A percentile compares a stretch with the other conserved stretches of the same genome.
phyloP scores from a whole-genome alignment of 352 stramenopile genomes.

The Globisporangium heterothallicum region DNA sequence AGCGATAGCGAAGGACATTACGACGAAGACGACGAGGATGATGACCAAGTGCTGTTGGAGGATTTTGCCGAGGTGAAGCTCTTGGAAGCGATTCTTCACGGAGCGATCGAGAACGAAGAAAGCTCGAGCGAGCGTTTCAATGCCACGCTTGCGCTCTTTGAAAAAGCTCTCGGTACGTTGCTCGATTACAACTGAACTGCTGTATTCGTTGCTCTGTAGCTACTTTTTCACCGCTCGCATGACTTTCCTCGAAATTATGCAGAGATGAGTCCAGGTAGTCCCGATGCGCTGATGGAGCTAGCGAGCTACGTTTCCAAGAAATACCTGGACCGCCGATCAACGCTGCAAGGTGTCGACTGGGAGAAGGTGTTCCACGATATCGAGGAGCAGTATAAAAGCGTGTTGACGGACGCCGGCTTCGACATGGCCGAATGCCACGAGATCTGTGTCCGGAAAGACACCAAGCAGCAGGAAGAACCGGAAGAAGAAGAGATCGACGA shows the following conservation, averaged over 20 bases:
- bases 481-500: constrained; percentile 64
- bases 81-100: constrained; percentile 56
- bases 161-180: constrained; percentile 37
- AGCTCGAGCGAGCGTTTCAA: constrained; percentile 26
- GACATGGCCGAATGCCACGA: constrained; percentile 53
- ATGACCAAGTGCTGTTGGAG: constrained; percentile 37
- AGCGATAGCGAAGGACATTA: constrained; percentile 4
- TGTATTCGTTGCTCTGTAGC: too few species aligned
- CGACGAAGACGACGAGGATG: constrained; percentile 26
- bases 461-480: constrained; percentile 42
- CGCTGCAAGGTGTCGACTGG: constrained; percentile 23
- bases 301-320: constrained; percentile 58
- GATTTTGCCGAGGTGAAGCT: constrained; percentile 55
- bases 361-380: constrained; percentile 35
- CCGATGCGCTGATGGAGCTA: constrained; percentile 68
- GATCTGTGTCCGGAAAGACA: constrained; percentile 66
- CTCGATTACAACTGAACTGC: neutral
- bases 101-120: constrained; percentile 30
- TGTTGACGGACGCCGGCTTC: constrained; percentile 37
- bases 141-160: constrained; percentile 49
- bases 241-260: too few species aligned
- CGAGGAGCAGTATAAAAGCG: constrained; percentile 31
- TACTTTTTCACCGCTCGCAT: too few species aligned
- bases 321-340: constrained; percentile 18
- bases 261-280: constrained; percentile 49